Evolutionary conservation across 1,139 yeast genomes (phyloP), one percentile per base, ranked within the genome.

Genomic region (Tardiomyces blankii): DNA sequence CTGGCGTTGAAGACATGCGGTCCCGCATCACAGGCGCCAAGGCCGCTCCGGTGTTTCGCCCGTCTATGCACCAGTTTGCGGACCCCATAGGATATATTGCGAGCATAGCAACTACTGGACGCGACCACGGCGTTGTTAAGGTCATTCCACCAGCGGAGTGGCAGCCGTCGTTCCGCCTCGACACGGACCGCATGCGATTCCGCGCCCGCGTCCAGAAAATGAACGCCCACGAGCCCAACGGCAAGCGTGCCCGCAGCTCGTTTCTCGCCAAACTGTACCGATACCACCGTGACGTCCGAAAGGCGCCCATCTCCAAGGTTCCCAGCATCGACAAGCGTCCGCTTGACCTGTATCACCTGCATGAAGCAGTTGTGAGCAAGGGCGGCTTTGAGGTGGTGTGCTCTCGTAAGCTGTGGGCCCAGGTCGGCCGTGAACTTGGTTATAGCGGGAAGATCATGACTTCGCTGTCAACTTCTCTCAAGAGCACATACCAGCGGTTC

Each of bases 401-500:
- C 39, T 72, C 80, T 42, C 56, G 56, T 39, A 68, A 67, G 51
- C 59, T 59, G 41, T 69, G 72, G 73, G 69, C 69, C 5, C 70
- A 68, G 44, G 57, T 69, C 18, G 91, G 91, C 13, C 68, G 88
- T 45, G 94, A 83, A 54, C 66, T 85, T 45, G 94, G 94, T 0
- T 82, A 80, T 58, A 73, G 77, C 32, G 87, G 84, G 2, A 73
- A 78, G 52, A 75, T 78, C 42, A 77, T 80, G 76, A 80, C 86
- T 23, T 80, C 88, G 19, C 64, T 82, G 45, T 79, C 88, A 18
- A 77, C 87, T 7, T 75, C 87, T 0, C 65, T 85, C 48, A 78
- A 82, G 57, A 65, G 77, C 1, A 76, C 84, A 1, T 68, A 69
- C 46, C 60, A 55, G 39, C 55, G 57, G 42, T 53, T 60, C 30